phyloP scores from a whole-genome alignment of 345 rosid genomes.

The Gossypium raimondii region DNA sequence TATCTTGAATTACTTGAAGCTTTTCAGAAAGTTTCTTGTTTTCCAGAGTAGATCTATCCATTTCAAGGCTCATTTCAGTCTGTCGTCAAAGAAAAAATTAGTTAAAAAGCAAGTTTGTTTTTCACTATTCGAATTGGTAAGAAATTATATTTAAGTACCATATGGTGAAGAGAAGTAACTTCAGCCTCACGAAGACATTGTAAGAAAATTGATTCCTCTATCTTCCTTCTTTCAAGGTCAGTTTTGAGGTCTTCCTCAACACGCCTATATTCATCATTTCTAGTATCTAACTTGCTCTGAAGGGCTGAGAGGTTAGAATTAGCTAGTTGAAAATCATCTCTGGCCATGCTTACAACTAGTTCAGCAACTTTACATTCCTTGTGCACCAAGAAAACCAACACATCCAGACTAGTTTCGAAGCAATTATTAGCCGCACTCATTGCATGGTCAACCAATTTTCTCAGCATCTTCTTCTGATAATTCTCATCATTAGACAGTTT shows the following conservation, averaged over 20 bases:
- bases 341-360: too few species aligned
- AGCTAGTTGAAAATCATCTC: too few species aligned
- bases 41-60: not conserved
- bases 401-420: not conserved
- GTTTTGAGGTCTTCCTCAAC: too few species aligned
- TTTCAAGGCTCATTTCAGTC: slow-evolving; percentile 2
- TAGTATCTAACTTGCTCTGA: too few species aligned
- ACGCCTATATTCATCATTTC: too few species aligned
- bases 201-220: not conserved
- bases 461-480: not conserved
- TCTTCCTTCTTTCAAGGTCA: not conserved
- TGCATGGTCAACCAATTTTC: not conserved
- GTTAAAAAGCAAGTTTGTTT: not conserved
- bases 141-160: not conserved
- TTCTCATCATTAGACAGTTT: not conserved
- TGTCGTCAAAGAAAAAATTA: not conserved
- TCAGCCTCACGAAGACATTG: not conserved
- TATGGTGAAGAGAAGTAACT: not conserved
- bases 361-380: too few species aligned
- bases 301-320: too few species aligned
- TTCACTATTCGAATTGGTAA: not conserved
- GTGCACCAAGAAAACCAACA: too few species aligned
- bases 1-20: not conserved
- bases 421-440: not conserved
- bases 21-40: slow-evolving; percentile 4